These are phyloP conservation scores for Turnera subulata DNA, from an alignment of 345 rosid genomes.

Conservation along the genomic window DNA sequence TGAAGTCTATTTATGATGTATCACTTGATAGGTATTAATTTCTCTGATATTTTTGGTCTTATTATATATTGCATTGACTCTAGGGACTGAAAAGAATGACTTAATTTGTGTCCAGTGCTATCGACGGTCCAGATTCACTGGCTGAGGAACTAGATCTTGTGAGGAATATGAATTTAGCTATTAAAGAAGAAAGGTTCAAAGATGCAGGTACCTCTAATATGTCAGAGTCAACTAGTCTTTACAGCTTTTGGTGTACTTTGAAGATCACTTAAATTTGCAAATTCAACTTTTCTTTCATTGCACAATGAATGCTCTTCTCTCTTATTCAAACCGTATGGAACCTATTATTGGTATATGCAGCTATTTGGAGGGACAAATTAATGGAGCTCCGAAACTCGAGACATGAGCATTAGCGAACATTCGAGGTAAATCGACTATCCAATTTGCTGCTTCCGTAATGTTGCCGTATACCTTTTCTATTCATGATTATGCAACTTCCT, in stretches of 20 bases:
- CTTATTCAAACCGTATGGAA: not conserved
- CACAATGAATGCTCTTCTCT: not conserved
- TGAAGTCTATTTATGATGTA: constrained; percentile 64
- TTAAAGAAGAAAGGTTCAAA: constrained; percentile 68
- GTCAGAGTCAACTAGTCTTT: not conserved
- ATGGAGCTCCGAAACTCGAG: constrained; percentile 53
- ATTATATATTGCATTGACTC: constrained; percentile 6
- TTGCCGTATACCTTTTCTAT: not conserved
- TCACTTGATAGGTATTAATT: constrained; percentile 63
- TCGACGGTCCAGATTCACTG: constrained; percentile 68
- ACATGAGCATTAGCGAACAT: constrained; percentile 17
- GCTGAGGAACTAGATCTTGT: constrained; percentile 66
- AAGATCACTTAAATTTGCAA: not conserved
- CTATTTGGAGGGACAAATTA: constrained; percentile 67
- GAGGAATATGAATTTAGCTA: constrained; percentile 64
- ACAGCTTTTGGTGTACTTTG: not conserved
- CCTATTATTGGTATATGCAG: constrained; percentile 39
- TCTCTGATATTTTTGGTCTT: constrained; percentile 5
- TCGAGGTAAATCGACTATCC: constrained; percentile 10
- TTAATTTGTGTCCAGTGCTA: constrained; percentile 51
- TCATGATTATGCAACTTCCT: not conserved
- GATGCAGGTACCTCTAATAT: constrained; percentile 66
- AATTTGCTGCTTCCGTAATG: not conserved
- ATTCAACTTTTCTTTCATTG: not conserved
- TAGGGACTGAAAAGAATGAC: constrained; percentile 21